These are phyloP conservation scores for Penicillium flavigenum DNA, from an alignment of 495 filamentous ascomycete genomes.

Conservation along the genomic window DNA sequence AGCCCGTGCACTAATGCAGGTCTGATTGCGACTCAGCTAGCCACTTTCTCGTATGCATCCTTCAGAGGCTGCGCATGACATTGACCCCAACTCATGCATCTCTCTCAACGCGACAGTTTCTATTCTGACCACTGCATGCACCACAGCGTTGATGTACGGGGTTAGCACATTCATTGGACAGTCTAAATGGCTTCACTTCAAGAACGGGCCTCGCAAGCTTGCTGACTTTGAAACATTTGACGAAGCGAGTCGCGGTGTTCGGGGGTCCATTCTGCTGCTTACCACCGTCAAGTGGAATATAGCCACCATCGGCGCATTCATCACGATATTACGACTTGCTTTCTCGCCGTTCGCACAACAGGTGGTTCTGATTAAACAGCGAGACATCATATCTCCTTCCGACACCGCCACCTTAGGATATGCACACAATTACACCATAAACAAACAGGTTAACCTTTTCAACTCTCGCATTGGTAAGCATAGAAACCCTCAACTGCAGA, in stretches of 20 bases:
- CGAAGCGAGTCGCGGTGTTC: conserved; percentile 42
- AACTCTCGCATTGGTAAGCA: conserved; percentile 12
- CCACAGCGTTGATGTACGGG: conserved; percentile 21
- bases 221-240: conserved; percentile 39
- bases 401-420: conserved; percentile 18
- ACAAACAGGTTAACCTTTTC: too few relatives aligned
- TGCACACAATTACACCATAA: conserved; percentile 13
- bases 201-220: conserved; percentile 28
- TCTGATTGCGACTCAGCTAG: not conserved
- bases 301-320: conserved; percentile 31
- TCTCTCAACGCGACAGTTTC: conserved; percentile 25
- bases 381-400: conserved; percentile 9
- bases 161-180: conserved; percentile 28
- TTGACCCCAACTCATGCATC: not conserved
- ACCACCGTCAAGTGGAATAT: conserved; percentile 21
- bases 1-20: not conserved
- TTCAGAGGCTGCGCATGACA: not conserved
- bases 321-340: conserved; percentile 31
- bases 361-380: conserved; percentile 22
- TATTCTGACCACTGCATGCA: conserved; percentile 22
- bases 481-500: not conserved
- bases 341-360: conserved; percentile 36
- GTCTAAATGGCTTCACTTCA: conserved; percentile 41
- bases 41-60: not conserved
- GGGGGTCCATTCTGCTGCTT: conserved; percentile 34